A percentile compares a stretch with the other conserved stretches of the same genome.
These are phyloP conservation scores for Amanita pallidorosea DNA, from an alignment of 768 basidiomycete species.

Conservation along the genomic window DNA sequence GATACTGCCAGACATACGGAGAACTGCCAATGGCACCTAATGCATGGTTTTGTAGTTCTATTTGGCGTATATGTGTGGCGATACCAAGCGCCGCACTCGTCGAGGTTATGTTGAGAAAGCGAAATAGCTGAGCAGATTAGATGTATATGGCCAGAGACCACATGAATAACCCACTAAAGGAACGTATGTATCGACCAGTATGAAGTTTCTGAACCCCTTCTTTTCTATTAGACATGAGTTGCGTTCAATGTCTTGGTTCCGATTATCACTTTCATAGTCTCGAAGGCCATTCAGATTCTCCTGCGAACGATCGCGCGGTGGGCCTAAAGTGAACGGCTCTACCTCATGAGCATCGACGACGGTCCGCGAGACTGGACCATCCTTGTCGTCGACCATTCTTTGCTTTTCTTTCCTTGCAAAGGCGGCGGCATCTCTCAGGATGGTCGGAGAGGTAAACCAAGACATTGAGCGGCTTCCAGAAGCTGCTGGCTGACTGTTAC, in stretches of 20 bases:
- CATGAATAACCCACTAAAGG: constrained; percentile 46
- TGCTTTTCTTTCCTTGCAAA: constrained; percentile 25
- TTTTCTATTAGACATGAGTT: constrained; percentile 22
- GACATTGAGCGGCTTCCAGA: constrained; percentile 9
- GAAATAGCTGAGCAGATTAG: constrained; percentile 50
- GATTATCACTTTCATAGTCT: constrained; percentile 15
- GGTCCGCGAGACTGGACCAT: constrained; percentile 6
- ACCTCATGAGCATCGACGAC: constrained; percentile 54
- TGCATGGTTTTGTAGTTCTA: constrained; percentile 37
- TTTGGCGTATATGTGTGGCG: constrained; percentile 60
- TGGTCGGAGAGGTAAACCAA: constrained; percentile 36
- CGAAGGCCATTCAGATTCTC: constrained; percentile 19
- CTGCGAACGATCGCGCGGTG: constrained; percentile 16
- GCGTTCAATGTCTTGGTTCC: constrained; percentile 13
- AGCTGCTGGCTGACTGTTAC: background rate
- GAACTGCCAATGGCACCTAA: constrained; percentile 77
- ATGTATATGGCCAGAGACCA: constrained; percentile 3
- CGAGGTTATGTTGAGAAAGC: constrained; percentile 75
- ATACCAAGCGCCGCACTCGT: constrained; percentile 71
- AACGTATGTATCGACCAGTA: constrained; percentile 67
- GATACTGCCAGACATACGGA: constrained; percentile 37
- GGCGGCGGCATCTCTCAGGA: constrained; percentile 22
- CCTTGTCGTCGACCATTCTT: constrained; percentile 15
- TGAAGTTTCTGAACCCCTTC: constrained; percentile 52
- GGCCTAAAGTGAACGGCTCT: constrained; percentile 31